Base-by-base conservation (phyloP, 345 rosid genomes). In the Eutrema japonicum region DNA sequence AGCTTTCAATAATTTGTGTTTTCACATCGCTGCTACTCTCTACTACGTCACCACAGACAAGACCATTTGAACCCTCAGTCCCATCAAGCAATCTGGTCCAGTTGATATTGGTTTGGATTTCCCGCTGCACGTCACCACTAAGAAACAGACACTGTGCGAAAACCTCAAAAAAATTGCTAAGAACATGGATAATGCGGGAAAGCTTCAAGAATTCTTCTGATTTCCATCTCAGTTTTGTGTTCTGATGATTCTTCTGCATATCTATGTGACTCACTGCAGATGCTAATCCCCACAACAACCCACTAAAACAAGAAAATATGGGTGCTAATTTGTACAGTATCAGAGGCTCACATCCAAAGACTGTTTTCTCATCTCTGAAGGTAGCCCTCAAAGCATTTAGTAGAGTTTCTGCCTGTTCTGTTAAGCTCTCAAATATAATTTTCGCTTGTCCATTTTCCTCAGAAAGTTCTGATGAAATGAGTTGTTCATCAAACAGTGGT, bases 281-380 rank as follows among this genome's bases (percentile, higher is more conserved):
- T 76, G 92, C 84, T 63, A 90, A 67, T 77, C 98, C 99, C 94
- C 97, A 95, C 72, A 95, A 58, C 73, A 83, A 87, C 60, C 98
- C 97, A 79, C 85, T 72, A 58, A 90, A 71, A 80, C 96, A 90
- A 70, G 94, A 84, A 72, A 86, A 47, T 9, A 77, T 45, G 50
- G 82, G 81, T 62, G 88, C 82, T 73, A 85, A 67, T 72, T 81
- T 82, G 78, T 76, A 76, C 76, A 83, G 68, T 75, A 80, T 67
- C 33, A 77, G 72, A 59, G 66, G 78, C 74, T 83, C 33, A 29
- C 56, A 51, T 60, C 68, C 70, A 75, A 64, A 51, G 32, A 82
- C 78, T 16, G 38, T 56, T 49, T 76, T 73, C 60, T 59, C 77
- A 66, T 72, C 79, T 64, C 40, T 29, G 64, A 71, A 74, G 58